Percentiles rank a stretch among this genome's conserved stretches.
phyloP scores from a whole-genome alignment of 768 basidiomycete genomes.

The Lentinula detonsa region DNA sequence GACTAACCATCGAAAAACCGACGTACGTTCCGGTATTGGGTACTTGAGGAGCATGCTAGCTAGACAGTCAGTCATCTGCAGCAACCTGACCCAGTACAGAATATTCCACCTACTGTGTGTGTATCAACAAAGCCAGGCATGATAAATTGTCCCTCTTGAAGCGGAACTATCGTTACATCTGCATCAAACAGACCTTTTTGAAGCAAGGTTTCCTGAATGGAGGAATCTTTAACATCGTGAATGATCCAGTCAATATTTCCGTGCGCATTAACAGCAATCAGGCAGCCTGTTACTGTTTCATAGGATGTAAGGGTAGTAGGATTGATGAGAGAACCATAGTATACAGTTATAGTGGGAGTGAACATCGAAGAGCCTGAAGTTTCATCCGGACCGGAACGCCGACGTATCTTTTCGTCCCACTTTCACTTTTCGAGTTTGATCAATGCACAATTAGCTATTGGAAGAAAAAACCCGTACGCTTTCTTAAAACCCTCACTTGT shows the following conservation, averaged over 20 bases:
- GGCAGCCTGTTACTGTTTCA: slow-evolving; percentile 32
- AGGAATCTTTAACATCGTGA: slow-evolving; percentile 42
- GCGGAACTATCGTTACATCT: slow-evolving; percentile 29
- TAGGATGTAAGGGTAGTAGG: slow-evolving; percentile 31
- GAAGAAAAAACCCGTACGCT: no score
- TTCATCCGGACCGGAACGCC: neutral
- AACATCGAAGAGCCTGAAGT: neutral
- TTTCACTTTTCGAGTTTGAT: no score
- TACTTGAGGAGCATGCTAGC: slow-evolving; percentile 75
- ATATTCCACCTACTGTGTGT: slow-evolving; percentile 62
- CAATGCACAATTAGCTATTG: no score
- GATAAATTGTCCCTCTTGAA: slow-evolving; percentile 58
- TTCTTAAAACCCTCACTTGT: no score
- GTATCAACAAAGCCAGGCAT: slow-evolving; percentile 91
- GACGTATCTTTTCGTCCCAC: neutral
- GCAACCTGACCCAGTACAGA: neutral
- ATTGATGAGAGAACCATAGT: slow-evolving; percentile 45
- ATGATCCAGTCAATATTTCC: slow-evolving; percentile 72
- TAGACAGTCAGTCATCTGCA: neutral
- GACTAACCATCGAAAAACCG: neutral
- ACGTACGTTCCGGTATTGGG: slow-evolving; percentile 57
- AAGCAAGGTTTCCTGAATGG: slow-evolving; percentile 44
- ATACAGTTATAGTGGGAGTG: slow-evolving; percentile 24
- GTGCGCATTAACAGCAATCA: slow-evolving; percentile 40
- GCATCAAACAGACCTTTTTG: slow-evolving; percentile 40